Evolutionary conservation across 2,329 filamentous ascomycete species (phyloP), one percentile per base, ranked within the genome.

Genomic region (Beauveria varroae): DNA sequence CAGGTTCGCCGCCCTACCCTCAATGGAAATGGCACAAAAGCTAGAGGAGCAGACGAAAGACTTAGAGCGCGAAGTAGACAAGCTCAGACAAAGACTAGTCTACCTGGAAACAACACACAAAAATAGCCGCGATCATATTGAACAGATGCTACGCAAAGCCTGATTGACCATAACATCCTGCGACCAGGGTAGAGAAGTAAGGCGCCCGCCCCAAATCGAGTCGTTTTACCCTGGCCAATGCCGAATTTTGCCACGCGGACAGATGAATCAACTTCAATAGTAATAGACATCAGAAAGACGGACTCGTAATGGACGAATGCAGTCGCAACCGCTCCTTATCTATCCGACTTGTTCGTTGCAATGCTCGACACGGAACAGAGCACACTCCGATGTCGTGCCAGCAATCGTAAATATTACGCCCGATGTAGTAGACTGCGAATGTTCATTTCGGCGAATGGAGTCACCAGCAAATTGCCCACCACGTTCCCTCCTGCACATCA

Each of bases 21-120:
- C 88, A 52, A 76, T 83, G 22, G 83, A 86, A 22, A 84, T 98
- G 66, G 87, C 91, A 70, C 83, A 86, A 68, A 89, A 95, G 67
- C 81, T 98, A 62, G 81, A 86, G 43, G 78, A 80, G 50, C 92
- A 97, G 76, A 87, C 86, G 62, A 84, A 88, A 69, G 86, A 88
- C 57, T 77, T 93, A 64, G 88, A 92, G 68, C 81, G 83, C 30
- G 93, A 97, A 68, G 86, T 96, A 64, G 82, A 89, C 46, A 88
- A 88, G 65, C 77, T 98, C 65, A 87, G 90, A 67, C 96, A 98
- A 82, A 92, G 91, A 74, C 79, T 97, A 68, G 86, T 93, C 68
- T 98, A 97, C 71, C 81, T 98, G 50, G 93, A 98, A 78, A 96
- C 91, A 62, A 98, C 95, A 55, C 89, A 91, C 72, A 92, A 96